phyloP scores from a whole-genome alignment of 139 green algal species.

The Medakamo hakoo region DNA sequence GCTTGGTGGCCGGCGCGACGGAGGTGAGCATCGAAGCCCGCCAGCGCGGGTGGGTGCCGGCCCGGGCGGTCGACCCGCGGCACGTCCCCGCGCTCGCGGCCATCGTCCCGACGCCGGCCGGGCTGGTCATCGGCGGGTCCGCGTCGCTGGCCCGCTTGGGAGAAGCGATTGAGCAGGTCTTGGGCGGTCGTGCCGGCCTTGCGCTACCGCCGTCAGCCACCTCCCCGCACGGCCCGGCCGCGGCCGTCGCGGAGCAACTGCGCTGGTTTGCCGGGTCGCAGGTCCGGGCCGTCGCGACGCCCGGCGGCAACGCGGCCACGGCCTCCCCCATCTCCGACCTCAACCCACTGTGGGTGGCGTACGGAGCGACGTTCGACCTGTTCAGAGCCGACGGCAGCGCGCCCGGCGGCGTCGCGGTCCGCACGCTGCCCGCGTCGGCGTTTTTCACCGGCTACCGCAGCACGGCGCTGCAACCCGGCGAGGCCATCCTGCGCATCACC shows the following conservation, averaged over 20 bases:
- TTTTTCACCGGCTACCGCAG: conserved; percentile 90
- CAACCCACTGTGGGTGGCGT: conserved; percentile 80
- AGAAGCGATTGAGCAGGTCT: neutral
- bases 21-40: conserved; percentile 6
- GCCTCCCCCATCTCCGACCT: conserved; percentile 85
- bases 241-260: conserved; percentile 69
- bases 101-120: neutral
- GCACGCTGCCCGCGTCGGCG: conserved; percentile 24
- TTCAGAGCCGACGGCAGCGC: no score
- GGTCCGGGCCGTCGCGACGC: conserved; percentile 81
- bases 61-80: neutral
- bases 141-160: neutral
- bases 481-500: conserved; percentile 14
- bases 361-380: conserved; percentile 21
- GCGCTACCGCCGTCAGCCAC: neutral
- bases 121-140: neutral
- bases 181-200: no score
- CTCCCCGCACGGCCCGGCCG: neutral
- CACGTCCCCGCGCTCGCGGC: neutral
- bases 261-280: conserved; percentile 64
- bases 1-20: neutral
- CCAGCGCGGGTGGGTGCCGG: neutral
- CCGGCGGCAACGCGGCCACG: conserved; percentile 88
- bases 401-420: neutral
- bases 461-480: conserved; percentile 55